These are phyloP conservation scores for Aeschynomene evenia DNA, from an alignment of 306 rosid genomes.

Conservation along the genomic window DNA sequence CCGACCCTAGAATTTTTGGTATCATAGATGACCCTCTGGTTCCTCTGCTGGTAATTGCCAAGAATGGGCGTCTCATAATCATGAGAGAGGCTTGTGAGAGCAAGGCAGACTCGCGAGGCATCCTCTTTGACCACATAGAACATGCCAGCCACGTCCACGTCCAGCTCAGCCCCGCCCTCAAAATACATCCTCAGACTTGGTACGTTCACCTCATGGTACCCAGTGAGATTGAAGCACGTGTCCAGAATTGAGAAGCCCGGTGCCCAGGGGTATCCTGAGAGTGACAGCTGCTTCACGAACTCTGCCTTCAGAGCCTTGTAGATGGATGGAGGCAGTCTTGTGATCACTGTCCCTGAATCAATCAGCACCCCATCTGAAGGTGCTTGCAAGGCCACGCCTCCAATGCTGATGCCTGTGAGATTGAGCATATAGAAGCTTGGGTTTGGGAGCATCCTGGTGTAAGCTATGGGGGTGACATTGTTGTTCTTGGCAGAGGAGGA, in stretches of 20 bases:
- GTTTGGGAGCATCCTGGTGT: slow-evolving; percentile 60
- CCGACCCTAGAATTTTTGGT: slow-evolving; percentile 62
- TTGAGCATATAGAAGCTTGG: slow-evolving; percentile 69
- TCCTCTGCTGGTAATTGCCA: slow-evolving; percentile 91
- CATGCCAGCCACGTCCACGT: slow-evolving; percentile 58
- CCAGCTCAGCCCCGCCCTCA: slow-evolving; percentile 59
- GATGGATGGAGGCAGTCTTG: slow-evolving; percentile 69
- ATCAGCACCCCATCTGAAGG: slow-evolving; percentile 50
- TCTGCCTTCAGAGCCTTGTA: slow-evolving; percentile 66
- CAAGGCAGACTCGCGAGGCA: slow-evolving; percentile 84
- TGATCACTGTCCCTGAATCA: slow-evolving; percentile 87
- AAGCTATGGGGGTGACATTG: slow-evolving; percentile 64
- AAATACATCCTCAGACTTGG: slow-evolving; percentile 60
- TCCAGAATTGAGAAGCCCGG: slow-evolving; percentile 74
- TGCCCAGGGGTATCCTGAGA: slow-evolving; percentile 55
- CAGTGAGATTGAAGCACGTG: slow-evolving; percentile 75
- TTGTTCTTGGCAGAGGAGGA: slow-evolving; percentile 46
- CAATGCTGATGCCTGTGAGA: slow-evolving; percentile 64
- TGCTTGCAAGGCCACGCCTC: slow-evolving; percentile 52
- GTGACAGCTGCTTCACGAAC: slow-evolving; percentile 68
- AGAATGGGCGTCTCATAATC: slow-evolving; percentile 58
- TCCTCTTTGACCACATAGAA: slow-evolving; percentile 65
- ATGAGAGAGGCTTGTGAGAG: slow-evolving; percentile 62
- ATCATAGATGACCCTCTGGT: slow-evolving; percentile 83
- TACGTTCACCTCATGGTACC: slow-evolving; percentile 49